A percentile compares a stretch with the other conserved stretches of the same genome.
Evolutionary conservation across 768 basidiomycete species (phyloP).

Genomic region (Dendrothele bispora): DNA sequence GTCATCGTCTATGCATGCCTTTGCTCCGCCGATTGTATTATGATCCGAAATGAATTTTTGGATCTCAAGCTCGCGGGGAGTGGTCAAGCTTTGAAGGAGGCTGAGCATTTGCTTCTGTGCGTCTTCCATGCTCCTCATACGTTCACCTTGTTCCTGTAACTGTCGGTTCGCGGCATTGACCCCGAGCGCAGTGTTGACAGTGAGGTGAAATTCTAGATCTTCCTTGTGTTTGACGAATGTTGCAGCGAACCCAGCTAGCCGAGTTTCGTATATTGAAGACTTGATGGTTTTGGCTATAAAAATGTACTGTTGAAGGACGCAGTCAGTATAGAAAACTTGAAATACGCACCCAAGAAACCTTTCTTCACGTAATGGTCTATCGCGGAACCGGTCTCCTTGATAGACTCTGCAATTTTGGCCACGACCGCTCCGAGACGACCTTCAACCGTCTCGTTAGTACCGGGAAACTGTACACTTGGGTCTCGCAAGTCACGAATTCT

Average conservation of each 20-base stretch:
- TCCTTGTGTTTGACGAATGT: slow-evolving; percentile 34
- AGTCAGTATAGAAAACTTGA: not conserved
- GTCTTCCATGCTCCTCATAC: slow-evolving; percentile 22
- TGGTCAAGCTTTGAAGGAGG: slow-evolving; percentile 37
- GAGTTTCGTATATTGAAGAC: slow-evolving; percentile 34
- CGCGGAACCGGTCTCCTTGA: slow-evolving; percentile 41
- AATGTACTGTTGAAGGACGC: not conserved
- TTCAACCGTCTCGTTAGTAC: slow-evolving; percentile 31
- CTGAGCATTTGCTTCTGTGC: slow-evolving; percentile 33
- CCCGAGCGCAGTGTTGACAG: slow-evolving; percentile 35
- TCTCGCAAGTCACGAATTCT: slow-evolving; percentile 29
- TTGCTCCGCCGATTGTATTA: slow-evolving; percentile 39
- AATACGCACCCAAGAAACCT: slow-evolving; percentile 36
- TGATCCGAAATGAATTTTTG: slow-evolving; percentile 35
- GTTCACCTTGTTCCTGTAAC: slow-evolving; percentile 20
- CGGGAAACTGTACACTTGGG: slow-evolving; percentile 23
- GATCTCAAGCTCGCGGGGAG: slow-evolving; percentile 39
- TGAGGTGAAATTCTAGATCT: slow-evolving; percentile 35
- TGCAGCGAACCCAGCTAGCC: slow-evolving; percentile 30
- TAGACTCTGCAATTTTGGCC: slow-evolving; percentile 33
- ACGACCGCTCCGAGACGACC: slow-evolving; percentile 28
- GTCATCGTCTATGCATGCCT: slow-evolving; percentile 32
- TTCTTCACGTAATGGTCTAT: slow-evolving; percentile 48
- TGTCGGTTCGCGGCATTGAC: slow-evolving; percentile 34
- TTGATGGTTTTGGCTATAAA: slow-evolving; percentile 36